Base-by-base conservation (phyloP, 2,329 filamentous ascomycete species). In the Fusarium phyllophilum region DNA sequence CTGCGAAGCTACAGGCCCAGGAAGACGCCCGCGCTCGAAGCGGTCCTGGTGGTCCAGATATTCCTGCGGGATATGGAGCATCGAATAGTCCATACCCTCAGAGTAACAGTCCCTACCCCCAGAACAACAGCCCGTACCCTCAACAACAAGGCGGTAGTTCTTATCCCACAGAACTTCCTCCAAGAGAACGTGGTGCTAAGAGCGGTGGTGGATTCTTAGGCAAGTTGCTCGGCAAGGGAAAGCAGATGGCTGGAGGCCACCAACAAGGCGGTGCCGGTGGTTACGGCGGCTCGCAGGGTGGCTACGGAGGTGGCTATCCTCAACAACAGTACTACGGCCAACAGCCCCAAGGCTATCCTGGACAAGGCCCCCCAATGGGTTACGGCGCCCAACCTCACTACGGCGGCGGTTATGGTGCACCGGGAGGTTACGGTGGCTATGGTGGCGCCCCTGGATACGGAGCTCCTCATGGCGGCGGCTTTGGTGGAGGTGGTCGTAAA, bases 1-100 rank as follows among this genome's bases (percentile, higher is more conserved):
- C 95, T 13, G 88, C 93, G 45, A 89, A 91, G 79, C 85, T 97
- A 46, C 95, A 97, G 81, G 93, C 93, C 49, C 93, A 97, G 82
- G 95, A 97, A 82, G 88, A 97, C 73, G 89, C 90, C 11, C 89
- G 90, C 49, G 87, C 86, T 22, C 79, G 80, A 72, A 76, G 79
- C 65, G 77, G 76, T 58, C 70, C 58, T 29, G 75, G 75, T 54
- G 78, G 76, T 22, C 79, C 81, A 54, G 73, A 79, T 34, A 79
- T 82, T 14, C 79, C 83, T 13, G 67, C 79, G 14, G 82, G 82
- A 29, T 83, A 82, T 38, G 73, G 73, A 66, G 70, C 72, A 62
- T 78, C 74, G 29, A 75, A 62, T 62, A 75, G 77, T 52, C 74
- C 81, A 20, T 84, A 77, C 44, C 63, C 74, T n/a, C 78, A 80